phyloP scores from a whole-genome alignment of 2,329 filamentous ascomycete species.

The Periconia sp. region DNA sequence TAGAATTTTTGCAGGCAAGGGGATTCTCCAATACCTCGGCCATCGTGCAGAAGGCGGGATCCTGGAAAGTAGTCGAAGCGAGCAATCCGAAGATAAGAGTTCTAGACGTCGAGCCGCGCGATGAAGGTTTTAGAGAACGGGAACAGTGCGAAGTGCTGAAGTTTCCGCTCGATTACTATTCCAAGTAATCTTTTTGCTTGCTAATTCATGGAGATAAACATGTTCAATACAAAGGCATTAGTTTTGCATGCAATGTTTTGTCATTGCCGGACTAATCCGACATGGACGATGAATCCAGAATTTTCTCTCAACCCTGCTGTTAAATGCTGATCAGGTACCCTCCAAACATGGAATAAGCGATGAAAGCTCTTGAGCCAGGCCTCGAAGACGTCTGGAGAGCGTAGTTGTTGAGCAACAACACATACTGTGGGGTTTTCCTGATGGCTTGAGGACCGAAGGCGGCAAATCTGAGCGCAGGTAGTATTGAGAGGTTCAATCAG shows the following conservation, averaged over 20 bases:
- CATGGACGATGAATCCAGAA: constrained; percentile 82
- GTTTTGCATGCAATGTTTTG: neutral
- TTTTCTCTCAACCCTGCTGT: constrained; percentile 64
- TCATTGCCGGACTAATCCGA: constrained; percentile 60
- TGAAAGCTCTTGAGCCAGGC: constrained; percentile 76
- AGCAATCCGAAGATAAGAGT: constrained; percentile 21
- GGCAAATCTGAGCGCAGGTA: constrained; percentile 77
- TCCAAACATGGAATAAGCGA: constrained; percentile 74
- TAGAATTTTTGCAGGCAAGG: constrained; percentile 26
- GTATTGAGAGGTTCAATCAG: constrained; percentile 82
- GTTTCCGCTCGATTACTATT: constrained; percentile 30
- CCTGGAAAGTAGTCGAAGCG: constrained; percentile 21
- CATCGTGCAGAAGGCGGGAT: constrained; percentile 13
- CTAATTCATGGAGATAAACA: neutral
- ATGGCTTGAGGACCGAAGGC: constrained; percentile 53
- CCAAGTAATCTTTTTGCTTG: constrained; percentile 1
- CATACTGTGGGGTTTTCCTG: constrained; percentile 66
- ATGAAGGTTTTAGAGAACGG: constrained; percentile 28
- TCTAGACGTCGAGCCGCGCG: constrained; percentile 28
- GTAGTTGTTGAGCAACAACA: constrained; percentile 86
- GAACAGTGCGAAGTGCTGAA: constrained; percentile 34
- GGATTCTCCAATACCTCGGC: constrained; percentile 33
- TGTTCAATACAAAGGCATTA: neutral
- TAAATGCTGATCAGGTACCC: constrained; percentile 70
- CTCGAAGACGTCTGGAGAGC: constrained; percentile 84